Percentiles rank a stretch among this genome's conserved stretches.
Conservation (phyloP, 2,329 filamentous ascomycete species). For the Magnaporthiopsis rhizophila region DNA sequence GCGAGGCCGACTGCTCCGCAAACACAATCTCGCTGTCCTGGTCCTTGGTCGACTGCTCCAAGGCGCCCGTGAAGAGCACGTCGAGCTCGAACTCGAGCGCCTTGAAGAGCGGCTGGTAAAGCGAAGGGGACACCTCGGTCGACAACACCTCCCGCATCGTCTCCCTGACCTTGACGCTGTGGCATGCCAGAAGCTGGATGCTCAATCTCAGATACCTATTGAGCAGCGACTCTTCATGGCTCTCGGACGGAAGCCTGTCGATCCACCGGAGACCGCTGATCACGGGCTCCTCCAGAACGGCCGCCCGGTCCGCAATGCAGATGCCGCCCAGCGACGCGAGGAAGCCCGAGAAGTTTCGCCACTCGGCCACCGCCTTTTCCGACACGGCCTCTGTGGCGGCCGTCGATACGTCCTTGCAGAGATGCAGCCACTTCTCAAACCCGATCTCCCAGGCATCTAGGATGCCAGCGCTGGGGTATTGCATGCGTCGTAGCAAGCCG, state of each 20-base stretch:
- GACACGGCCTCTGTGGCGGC: conserved; percentile 41
- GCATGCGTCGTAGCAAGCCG: conserved; percentile 49
- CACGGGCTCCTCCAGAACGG: conserved; percentile 48
- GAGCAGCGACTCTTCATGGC: conserved; percentile 52
- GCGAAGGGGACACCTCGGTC: conserved; percentile 51
- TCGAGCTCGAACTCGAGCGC: conserved; percentile 59
- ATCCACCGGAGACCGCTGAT: conserved; percentile 56
- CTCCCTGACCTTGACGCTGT: conserved; percentile 56
- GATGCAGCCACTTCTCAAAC: conserved; percentile 56
- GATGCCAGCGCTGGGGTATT: conserved; percentile 57
- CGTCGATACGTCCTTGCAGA: conserved; percentile 56
- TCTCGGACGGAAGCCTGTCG: conserved; percentile 50
- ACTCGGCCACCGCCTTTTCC: conserved; percentile 51
- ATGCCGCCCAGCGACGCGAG: conserved; percentile 59
- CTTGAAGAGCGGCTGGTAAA: conserved; percentile 57
- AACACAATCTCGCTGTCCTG: conserved; percentile 57
- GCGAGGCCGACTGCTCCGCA: conserved; percentile 57
- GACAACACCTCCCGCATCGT: conserved; percentile 59
- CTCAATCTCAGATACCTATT: conserved; percentile 54
- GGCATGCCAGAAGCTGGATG: conserved; percentile 56
- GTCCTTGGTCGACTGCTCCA: conserved; percentile 38
- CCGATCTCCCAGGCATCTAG: conserved; percentile 59
- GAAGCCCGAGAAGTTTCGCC: conserved; percentile 63
- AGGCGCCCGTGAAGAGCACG: conserved; percentile 49
- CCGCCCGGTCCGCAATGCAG: conserved; percentile 52